Evolutionary conservation across 805 yeast species (phyloP).

Genomic region (Candida easanensis): DNA sequence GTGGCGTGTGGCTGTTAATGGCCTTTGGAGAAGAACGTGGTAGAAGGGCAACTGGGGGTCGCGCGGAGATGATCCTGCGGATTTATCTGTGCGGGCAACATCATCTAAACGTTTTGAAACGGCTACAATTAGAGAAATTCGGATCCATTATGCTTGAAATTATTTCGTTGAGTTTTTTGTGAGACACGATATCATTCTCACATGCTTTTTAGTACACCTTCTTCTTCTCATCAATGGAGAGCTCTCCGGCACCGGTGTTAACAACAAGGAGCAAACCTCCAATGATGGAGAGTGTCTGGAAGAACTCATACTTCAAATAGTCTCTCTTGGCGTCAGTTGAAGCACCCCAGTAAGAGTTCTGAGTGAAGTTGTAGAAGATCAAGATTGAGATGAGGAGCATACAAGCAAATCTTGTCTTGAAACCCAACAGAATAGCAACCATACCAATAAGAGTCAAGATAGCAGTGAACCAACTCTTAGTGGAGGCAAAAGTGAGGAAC

Average conservation of each 20-base stretch:
- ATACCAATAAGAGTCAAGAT: constrained; percentile 68
- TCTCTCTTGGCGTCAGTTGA: constrained; percentile 75
- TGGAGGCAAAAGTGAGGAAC: constrained; percentile 80
- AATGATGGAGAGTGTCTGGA: constrained; percentile 90
- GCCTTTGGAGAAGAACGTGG: no score
- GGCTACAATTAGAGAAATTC: no score
- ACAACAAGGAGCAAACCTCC: constrained; percentile 91
- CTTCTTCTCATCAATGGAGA: constrained; percentile 93
- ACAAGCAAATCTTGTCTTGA: constrained; percentile 88
- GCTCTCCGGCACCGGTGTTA: constrained; percentile 94
- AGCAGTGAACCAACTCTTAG: constrained; percentile 68
- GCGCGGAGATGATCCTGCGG: no score
- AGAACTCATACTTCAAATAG: constrained; percentile 85
- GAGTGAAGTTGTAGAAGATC: constrained; percentile 69
- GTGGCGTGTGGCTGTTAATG: no score
- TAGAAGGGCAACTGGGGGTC: no score
- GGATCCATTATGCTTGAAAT: no score
- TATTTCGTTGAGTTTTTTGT: not conserved
- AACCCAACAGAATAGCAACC: constrained; percentile 82
- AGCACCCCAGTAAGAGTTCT: constrained; percentile 87
- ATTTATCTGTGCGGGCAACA: no score
- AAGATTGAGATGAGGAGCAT: constrained; percentile 63
- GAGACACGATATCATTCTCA: not conserved
- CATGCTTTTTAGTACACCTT: constrained; percentile 59
- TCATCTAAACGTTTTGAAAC: no score